Conservation (phyloP, 495 filamentous ascomycete species). For the Penicillium simplicissimum region DNA sequence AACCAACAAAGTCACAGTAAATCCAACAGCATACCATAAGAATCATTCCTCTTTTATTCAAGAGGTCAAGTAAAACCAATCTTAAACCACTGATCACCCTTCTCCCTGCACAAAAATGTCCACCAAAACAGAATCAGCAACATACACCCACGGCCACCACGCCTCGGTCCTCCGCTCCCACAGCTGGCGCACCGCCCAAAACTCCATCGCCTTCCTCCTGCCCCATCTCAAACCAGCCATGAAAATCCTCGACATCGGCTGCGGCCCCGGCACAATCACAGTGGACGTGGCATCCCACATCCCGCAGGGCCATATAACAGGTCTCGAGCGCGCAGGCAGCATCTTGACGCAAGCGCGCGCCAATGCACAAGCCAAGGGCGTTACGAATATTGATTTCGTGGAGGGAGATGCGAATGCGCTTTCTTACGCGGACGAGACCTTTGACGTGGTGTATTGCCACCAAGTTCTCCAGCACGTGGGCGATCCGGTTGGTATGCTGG, state of each 20-base stretch:
- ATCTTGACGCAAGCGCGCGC: conserved; percentile 41
- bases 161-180: conserved; percentile 50
- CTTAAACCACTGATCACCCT: background rate
- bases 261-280: conserved; percentile 60
- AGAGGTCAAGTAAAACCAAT: background rate
- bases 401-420: conserved; percentile 48
- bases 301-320: conserved; percentile 47
- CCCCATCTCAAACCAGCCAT: conserved; percentile 46
- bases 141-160: conserved; percentile 55
- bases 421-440: conserved; percentile 46
- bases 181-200: conserved; percentile 49
- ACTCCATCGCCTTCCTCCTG: conserved; percentile 51
- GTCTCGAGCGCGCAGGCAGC: conserved; percentile 37
- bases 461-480: conserved; percentile 56
- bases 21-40: background rate
- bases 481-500: conserved; percentile 41
- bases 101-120: conserved; percentile 6
- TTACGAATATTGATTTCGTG: conserved; percentile 48
- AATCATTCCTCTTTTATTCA: background rate
- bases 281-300: conserved; percentile 49
- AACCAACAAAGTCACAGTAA: background rate
- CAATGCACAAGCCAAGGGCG: conserved; percentile 33
- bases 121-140: conserved; percentile 32
- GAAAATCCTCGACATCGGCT: conserved; percentile 59
- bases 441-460: conserved; percentile 58